Conservation (phyloP, 345 rosid species). For the Tarenaya hassleriana region DNA sequence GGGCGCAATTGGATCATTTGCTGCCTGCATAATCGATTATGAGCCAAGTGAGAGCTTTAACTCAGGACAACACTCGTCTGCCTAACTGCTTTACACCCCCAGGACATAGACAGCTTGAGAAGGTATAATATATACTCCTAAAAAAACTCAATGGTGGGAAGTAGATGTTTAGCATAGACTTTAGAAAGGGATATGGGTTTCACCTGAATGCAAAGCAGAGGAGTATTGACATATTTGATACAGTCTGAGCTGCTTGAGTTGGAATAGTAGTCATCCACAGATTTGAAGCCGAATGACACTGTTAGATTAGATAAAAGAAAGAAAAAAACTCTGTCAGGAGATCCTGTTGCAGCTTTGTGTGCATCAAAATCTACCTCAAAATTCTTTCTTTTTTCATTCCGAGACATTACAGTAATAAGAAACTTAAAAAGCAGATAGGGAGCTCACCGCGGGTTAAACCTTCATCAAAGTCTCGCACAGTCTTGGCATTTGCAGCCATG, state of each 20-base stretch:
- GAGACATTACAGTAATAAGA: neutral
- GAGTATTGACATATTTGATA: constrained; percentile 51
- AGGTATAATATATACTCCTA: too few species aligned
- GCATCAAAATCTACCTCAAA: neutral
- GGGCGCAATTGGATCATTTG: constrained; percentile 91
- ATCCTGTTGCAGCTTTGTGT: too few species aligned
- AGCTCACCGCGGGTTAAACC: constrained; percentile 69
- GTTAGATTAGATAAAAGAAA: too few species aligned
- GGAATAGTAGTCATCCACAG: constrained; percentile 82
- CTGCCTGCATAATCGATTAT: constrained; percentile 74
- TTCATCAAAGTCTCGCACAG: constrained; percentile 81
- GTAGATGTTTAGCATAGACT: too few species aligned
- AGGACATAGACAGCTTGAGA: too few species aligned
- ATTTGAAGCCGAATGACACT: constrained; percentile 92
- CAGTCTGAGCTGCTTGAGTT: constrained; percentile 77
- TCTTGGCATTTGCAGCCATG: constrained; percentile 60
- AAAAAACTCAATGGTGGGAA: too few species aligned
- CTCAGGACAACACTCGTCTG: too few species aligned
- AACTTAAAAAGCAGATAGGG: neutral
- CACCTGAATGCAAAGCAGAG: constrained; percentile 93
- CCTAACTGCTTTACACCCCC: too few species aligned
- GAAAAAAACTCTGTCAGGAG: too few species aligned
- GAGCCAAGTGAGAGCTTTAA: too few species aligned
- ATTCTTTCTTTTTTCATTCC: constrained; percentile 5
- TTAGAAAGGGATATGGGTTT: neutral